Percentiles rank a stretch among this genome's conserved stretches.
Evolutionary conservation across 2,329 filamentous ascomycete species (phyloP).

Genomic region (Colletotrichum tofieldiae): DNA sequence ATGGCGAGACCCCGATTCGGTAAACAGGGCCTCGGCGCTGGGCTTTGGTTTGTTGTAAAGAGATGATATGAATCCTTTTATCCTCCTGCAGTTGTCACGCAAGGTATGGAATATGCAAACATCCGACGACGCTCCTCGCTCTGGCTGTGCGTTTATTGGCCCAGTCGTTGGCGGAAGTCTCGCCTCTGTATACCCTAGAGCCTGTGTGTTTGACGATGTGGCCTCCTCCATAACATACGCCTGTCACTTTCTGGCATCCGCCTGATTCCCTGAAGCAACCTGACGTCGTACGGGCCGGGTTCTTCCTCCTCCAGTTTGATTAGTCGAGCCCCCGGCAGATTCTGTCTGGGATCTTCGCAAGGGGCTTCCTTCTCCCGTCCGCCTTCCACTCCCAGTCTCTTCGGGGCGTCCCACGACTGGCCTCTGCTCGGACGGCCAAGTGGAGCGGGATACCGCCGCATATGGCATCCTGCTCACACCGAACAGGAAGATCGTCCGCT

Average conservation of each 20-base stretch:
- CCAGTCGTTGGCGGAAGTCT: neutral
- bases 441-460: conserved; percentile 20
- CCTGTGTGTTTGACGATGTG: neutral
- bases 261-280: neutral
- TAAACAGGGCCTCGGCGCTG: neutral
- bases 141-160: neutral
- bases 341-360: conserved; percentile 37
- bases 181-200: neutral
- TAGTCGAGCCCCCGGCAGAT: conserved; percentile 1
- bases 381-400: neutral
- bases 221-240: neutral
- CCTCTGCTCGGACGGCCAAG: neutral
- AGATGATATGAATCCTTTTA: too few relatives aligned
- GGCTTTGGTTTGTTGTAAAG: too few relatives aligned
- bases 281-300: conserved; percentile 10
- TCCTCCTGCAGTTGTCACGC: neutral
- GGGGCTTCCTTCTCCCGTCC: neutral
- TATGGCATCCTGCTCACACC: neutral
- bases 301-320: neutral
- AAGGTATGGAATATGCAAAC: conserved; percentile 4
- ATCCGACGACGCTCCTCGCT: conserved; percentile 8
- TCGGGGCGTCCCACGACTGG: conserved; percentile 7
- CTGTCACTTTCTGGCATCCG: neutral
- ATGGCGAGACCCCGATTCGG: neutral
- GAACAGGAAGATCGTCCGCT: conserved; percentile 18